Conservation (phyloP, 768 basidiomycete species). For the Mycena epipterygia region DNA sequence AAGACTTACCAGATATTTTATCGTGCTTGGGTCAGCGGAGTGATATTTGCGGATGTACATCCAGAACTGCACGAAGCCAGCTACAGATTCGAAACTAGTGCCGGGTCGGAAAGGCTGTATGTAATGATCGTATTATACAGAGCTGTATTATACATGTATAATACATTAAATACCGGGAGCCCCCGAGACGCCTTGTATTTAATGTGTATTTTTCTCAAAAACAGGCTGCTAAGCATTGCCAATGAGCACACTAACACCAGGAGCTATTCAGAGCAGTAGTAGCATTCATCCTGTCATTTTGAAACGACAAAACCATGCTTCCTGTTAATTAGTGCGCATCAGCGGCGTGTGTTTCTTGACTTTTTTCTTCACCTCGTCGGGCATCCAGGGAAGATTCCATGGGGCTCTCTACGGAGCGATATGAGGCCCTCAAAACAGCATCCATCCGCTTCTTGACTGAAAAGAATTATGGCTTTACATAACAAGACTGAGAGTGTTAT, state of each 20-base stretch:
- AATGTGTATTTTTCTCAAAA: no score
- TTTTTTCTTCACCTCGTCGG: neutral
- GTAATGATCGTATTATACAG: neutral
- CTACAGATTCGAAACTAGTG: no score
- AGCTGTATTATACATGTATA: no score
- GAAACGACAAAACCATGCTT: no score
- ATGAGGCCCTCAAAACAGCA: neutral
- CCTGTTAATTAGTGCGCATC: no score
- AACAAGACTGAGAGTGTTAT: neutral
- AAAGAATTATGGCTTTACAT: neutral
- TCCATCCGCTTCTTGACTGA: neutral
- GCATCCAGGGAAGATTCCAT: neutral
- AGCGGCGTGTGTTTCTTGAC: neutral
- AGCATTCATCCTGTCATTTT: no score
- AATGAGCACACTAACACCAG: neutral
- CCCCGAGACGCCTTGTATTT: no score
- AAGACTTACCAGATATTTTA: no score
- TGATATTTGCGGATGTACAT: no score
- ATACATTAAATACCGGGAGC: neutral
- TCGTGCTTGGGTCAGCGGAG: no score
- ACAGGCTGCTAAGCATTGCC: neutral
- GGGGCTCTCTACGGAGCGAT: neutral
- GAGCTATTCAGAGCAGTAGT: no score
- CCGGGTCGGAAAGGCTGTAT: neutral
- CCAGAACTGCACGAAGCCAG: no score